Conservation (phyloP, 2,329 filamentous ascomycete genomes). For the Aspergillus pseudoterreus region DNA sequence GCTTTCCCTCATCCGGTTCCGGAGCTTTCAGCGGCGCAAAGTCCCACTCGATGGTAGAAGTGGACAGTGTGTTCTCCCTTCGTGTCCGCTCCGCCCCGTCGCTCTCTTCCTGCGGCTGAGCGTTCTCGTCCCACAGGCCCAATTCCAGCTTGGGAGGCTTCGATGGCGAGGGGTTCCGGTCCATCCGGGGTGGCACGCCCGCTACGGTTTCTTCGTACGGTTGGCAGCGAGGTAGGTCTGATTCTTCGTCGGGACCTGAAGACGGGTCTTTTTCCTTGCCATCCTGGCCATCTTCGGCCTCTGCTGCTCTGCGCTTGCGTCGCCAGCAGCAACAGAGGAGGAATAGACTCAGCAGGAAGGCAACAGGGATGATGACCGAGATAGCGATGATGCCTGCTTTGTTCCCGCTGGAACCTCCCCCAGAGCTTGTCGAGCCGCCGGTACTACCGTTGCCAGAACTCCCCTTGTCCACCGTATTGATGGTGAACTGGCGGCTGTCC, state of each 20-base stretch:
- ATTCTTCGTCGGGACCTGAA: conserved; percentile 16
- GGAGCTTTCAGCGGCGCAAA: conserved; percentile 23
- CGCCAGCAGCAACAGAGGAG: conserved; percentile 35
- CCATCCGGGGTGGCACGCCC: conserved; percentile 19
- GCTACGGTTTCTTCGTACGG: conserved; percentile 20
- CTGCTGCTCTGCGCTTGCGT: conserved; percentile 24
- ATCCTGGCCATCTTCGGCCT: conserved; percentile 20
- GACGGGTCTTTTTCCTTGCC: conserved; percentile 20
- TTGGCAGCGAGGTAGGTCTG: conserved; percentile 23
- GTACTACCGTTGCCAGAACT: conserved; percentile 8
- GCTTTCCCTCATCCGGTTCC: conserved; percentile 20
- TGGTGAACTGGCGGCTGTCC: conserved; percentile 44
- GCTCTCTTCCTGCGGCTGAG: conserved; percentile 12
- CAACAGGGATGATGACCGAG: conserved; percentile 33
- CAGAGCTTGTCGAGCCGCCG: conserved; percentile 14
- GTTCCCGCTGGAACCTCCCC: conserved; percentile 18
- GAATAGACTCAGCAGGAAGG: conserved; percentile 23
- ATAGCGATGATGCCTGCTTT: conserved; percentile 38
- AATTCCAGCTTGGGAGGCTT: conserved; percentile 34
- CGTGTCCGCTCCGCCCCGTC: conserved; percentile 7
- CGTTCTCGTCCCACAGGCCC: conserved; percentile 26
- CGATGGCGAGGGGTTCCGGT: conserved; percentile 22
- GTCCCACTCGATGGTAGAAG: conserved; percentile 28
- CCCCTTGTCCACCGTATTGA: conserved; percentile 30
- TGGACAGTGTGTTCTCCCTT: conserved; percentile 24